Evolutionary conservation across 2,329 filamentous ascomycete species (phyloP).

Genomic region (Fusarium sp.): DNA sequence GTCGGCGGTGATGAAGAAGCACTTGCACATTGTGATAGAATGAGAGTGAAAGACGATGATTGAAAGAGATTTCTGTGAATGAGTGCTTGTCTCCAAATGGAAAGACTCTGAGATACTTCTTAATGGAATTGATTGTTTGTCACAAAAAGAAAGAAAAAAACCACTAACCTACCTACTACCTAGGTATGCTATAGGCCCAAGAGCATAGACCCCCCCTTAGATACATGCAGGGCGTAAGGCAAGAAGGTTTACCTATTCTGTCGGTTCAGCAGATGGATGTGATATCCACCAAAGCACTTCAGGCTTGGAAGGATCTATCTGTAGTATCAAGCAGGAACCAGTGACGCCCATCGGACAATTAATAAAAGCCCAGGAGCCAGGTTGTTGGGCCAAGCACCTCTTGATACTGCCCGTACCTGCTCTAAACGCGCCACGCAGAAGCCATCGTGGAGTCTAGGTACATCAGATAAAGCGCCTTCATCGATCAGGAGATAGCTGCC

Average conservation of each 20-base stretch:
- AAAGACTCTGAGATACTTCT: neutral
- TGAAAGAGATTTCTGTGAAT: neutral
- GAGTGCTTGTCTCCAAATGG: neutral
- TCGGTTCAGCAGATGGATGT: neutral
- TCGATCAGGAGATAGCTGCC: neutral
- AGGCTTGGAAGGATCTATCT: neutral
- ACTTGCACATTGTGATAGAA: constrained; percentile 38
- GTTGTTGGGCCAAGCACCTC: constrained; percentile 12
- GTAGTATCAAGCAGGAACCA: neutral
- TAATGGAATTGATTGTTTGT: no score
- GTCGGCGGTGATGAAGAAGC: constrained; percentile 32
- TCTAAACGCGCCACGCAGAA: constrained; percentile 18
- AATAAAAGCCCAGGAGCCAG: constrained; percentile 6
- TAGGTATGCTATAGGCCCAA: no score
- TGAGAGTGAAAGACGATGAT: neutral
- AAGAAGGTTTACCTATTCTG: neutral
- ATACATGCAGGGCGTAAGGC: neutral
- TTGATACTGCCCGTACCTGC: neutral
- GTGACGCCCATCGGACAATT: neutral
- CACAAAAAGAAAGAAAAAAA: no score
- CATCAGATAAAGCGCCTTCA: neutral
- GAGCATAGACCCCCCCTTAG: no score
- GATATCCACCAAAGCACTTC: neutral
- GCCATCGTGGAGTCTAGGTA: neutral
- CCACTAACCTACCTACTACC: no score